Conservation (phyloP, 179 eudicot species). For the Beta corolliflora region DNA sequence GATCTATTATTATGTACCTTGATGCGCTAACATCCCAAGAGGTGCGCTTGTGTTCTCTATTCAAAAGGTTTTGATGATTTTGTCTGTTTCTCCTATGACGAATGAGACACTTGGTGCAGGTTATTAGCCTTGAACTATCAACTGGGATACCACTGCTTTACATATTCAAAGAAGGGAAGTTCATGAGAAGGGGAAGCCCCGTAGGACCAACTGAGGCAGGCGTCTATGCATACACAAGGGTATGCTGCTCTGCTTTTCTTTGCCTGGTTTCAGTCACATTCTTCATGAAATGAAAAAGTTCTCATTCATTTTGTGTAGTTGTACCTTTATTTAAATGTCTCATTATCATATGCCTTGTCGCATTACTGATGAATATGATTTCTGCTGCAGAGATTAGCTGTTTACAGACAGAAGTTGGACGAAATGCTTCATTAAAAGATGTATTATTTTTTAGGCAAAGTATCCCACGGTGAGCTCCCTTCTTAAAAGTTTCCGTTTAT, state of each 20-base stretch:
- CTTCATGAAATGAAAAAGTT: not conserved
- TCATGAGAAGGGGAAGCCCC: conserved; percentile 92
- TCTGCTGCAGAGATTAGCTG: conserved; percentile 72
- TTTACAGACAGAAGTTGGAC: conserved; percentile 86
- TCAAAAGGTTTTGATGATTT: not conserved
- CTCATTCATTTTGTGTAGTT: not conserved
- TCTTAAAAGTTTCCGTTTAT: not conserved
- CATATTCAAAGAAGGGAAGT: conserved; percentile 79
- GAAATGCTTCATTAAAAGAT: conserved; percentile 48
- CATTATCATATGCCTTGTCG: not conserved
- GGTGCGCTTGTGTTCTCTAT: conserved; percentile 40
- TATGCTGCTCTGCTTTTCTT: conserved; percentile 30
- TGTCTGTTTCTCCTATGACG: conserved; percentile 1
- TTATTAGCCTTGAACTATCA: conserved; percentile 88
- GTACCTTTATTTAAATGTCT: not conserved
- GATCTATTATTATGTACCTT: conserved; percentile 98
- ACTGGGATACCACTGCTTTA: conserved; percentile 98
- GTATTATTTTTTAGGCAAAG: conserved; percentile 14
- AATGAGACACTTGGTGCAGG: conserved; percentile 46
- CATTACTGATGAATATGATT: conserved; percentile 4
- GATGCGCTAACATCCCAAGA: conserved; percentile 90
- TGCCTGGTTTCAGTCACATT: not conserved
- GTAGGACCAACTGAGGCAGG: conserved; percentile 86
- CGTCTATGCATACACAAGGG: conserved; percentile 95
- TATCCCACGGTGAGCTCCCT: not conserved